These are phyloP conservation scores for Ascocoryne sarcoides DNA, from an alignment of 2,329 filamentous ascomycete genomes.

Conservation along the genomic window DNA sequence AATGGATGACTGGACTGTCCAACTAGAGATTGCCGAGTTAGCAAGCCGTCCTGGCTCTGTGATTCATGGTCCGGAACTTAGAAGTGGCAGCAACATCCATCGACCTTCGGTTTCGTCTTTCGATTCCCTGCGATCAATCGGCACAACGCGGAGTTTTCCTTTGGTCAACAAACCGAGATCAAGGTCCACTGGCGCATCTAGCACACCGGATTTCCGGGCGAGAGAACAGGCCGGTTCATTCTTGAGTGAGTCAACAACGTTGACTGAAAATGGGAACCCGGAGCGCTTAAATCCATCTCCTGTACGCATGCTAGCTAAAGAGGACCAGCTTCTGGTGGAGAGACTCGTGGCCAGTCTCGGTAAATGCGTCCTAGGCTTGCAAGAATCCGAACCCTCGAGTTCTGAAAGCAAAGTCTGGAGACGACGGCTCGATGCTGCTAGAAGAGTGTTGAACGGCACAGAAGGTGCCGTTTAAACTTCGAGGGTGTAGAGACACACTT, in stretches of 20 bases:
- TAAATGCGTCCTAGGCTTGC: conserved; percentile 49
- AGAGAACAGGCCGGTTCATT: conserved; percentile 11
- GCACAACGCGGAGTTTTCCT: conserved; percentile 54
- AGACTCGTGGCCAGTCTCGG: conserved; percentile 50
- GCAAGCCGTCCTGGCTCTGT: conserved; percentile 12
- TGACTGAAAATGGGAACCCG: conserved; percentile 8
- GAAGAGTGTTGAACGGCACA: conserved; percentile 62
- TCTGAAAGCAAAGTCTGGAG: conserved; percentile 57
- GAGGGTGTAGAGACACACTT: neutral
- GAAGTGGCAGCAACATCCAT: conserved; percentile 29
- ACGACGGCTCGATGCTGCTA: conserved; percentile 65
- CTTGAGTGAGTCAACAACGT: conserved; percentile 13
- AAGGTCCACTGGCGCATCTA: conserved; percentile 3
- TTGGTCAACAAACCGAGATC: conserved; percentile 44
- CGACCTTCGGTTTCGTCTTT: conserved; percentile 47
- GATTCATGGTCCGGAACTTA: conserved; percentile 9
- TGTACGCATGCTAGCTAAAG: conserved; percentile 30
- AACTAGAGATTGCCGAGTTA: conserved; percentile 3
- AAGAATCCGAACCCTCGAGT: conserved; percentile 44
- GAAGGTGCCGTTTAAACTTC: conserved; percentile 33
- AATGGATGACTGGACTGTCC: neutral
- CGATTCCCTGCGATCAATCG: conserved; percentile 35
- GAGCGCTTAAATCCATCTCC: conserved; percentile 20
- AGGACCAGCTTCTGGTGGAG: conserved; percentile 53
- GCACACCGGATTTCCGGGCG: conserved; percentile 5